Evolutionary conservation across 1,284 basidiomycete species (phyloP).

Genomic region (Ustilago vetiveriae): DNA sequence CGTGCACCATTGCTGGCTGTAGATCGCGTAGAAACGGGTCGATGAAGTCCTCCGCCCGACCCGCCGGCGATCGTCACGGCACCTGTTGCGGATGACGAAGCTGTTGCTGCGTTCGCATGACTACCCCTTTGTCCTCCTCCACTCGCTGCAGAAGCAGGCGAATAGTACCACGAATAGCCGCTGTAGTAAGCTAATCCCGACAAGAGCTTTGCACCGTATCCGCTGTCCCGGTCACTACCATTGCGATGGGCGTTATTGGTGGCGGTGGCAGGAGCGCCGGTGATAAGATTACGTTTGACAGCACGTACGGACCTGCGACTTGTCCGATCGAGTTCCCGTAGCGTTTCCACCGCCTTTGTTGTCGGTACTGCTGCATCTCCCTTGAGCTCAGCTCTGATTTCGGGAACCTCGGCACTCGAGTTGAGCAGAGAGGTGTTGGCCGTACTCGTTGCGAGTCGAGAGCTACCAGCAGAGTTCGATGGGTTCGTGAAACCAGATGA

Average conservation of each 20-base stretch:
- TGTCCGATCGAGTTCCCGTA: constrained; percentile 20
- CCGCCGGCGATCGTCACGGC: background rate
- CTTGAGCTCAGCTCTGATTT: background rate
- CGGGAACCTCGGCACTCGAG: constrained; percentile 3
- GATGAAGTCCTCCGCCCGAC: constrained; percentile 1
- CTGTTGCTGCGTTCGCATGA: no score
- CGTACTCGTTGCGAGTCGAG: constrained; percentile 9
- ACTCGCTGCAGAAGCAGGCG: background rate
- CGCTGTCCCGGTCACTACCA: constrained; percentile 1
- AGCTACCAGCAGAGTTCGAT: constrained; percentile 2
- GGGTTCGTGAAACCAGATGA: constrained; percentile 11
- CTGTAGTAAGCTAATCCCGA: constrained; percentile 27
- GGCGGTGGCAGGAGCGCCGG: constrained; percentile 4
- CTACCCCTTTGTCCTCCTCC: background rate
- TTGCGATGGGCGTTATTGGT: no score
- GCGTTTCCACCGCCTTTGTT: constrained; percentile 17
- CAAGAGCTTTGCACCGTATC: constrained; percentile 15
- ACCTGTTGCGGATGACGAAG: background rate
- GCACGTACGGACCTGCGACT: constrained; percentile 5
- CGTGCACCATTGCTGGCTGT: background rate
- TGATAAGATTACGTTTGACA: constrained; percentile 15
- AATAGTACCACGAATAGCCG: constrained; percentile 26
- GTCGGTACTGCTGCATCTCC: background rate
- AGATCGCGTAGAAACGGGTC: constrained; percentile 5
- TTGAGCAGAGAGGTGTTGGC: constrained; percentile 10